Evolutionary conservation across 306 rosid species (phyloP), one percentile per base, ranked within the genome.

Genomic region (Sechiopsis laciniata): DNA sequence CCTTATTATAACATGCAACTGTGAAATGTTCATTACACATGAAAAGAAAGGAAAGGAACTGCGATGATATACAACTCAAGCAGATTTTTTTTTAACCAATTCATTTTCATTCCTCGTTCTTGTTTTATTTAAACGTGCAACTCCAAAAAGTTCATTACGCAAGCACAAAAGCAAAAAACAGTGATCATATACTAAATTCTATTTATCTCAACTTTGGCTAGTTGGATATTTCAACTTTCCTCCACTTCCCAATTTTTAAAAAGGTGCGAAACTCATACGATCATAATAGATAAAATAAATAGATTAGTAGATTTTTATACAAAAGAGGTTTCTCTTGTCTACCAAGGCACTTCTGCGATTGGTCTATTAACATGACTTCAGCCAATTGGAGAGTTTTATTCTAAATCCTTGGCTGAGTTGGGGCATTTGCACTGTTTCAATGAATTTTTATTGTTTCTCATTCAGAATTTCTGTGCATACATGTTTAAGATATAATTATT

Each of bases 401-500:
- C 9, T 9, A 10, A 10, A 14, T 16, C 51, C 50, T 62, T 16
- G 51, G 50, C 22, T 37, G 52, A 22, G 26, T 64, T 40, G 50
- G 52, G 16, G 16, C 1, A 64, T 64, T 40, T 10, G 53, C 52
- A 10, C 4, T 65, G 53, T 42, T 65, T 65, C 71, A 65, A 65
- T 10, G 29, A 65, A 40, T 10, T 40, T n/a, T 19, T 42, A 65
- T 17, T 40, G 71, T 65, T 64, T 65, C 29, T 10, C 11, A 42
- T 17, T 2, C 5, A 42, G 26, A 63, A 35, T 65, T 37, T n/a
- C n/a, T 17, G 0, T 10, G 2, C 16, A 65, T 62, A 62, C 45
- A 61, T 61, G 2, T 50, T 19, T 21, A 72, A 14, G 5, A 64
- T 46, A 74, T 54, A 71, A 11, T 55, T 48, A 74, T 20, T 52